A percentile compares a stretch with the other conserved stretches of the same genome.
Conservation (phyloP, 768 basidiomycete genomes). For the Mycena filopes region DNA sequence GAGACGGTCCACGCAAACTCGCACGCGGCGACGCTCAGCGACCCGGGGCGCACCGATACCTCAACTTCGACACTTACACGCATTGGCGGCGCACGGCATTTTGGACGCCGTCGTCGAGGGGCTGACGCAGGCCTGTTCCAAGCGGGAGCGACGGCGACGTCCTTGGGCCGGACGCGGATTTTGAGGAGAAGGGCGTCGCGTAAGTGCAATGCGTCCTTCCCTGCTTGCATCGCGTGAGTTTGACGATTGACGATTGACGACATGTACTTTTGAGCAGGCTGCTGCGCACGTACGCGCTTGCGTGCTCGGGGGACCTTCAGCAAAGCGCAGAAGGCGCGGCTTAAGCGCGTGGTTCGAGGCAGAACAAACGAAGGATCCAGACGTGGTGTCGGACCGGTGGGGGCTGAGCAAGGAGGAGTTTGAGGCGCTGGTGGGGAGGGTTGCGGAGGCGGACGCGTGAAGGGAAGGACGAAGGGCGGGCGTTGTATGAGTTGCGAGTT, state of each 20-base stretch:
- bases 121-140: constrained; percentile 66
- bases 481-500: no score
- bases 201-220: constrained; percentile 46
- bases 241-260: neutral
- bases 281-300: constrained; percentile 61
- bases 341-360: constrained; percentile 42
- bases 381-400: constrained; percentile 21
- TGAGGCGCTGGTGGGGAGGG: constrained; percentile 18
- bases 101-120: constrained; percentile 62
- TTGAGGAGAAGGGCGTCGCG: constrained; percentile 73
- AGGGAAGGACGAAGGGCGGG: no score
- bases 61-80: constrained; percentile 58
- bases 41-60: constrained; percentile 66
- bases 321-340: constrained; percentile 40
- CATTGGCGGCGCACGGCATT: constrained; percentile 58
- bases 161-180: constrained; percentile 65
- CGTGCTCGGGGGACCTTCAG: constrained; percentile 49
- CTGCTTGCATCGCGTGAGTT: no score
- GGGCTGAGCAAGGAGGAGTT: constrained; percentile 26
- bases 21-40: constrained; percentile 69
- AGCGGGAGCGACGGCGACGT: constrained; percentile 75
- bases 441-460: no score
- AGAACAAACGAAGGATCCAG: constrained; percentile 21
- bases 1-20: constrained; percentile 74
- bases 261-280: constrained; percentile 48